These are phyloP conservation scores for Glutinoglossum americanum DNA, from an alignment of 495 filamentous ascomycete genomes.

Conservation along the genomic window DNA sequence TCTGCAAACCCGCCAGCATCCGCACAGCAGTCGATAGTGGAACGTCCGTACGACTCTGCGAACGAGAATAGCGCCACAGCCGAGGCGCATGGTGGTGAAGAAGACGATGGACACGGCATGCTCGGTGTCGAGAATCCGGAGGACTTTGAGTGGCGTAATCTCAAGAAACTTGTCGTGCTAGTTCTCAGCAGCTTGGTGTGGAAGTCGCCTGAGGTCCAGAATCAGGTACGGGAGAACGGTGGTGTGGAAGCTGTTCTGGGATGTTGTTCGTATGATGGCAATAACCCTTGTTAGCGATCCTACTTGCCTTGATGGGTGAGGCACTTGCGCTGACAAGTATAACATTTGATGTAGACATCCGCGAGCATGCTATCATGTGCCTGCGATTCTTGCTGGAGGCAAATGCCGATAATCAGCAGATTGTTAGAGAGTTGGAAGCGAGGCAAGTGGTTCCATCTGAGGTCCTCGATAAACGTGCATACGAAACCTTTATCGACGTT, in stretches of 20 bases:
- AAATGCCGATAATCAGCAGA: conserved; percentile 53
- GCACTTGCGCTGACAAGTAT: neutral
- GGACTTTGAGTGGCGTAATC: conserved; percentile 80
- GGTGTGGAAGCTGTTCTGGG: conserved; percentile 70
- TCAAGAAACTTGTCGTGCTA: conserved; percentile 78
- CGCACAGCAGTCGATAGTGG: conserved; percentile 18
- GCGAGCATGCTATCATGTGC: conserved; percentile 79
- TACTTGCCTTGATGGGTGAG: neutral
- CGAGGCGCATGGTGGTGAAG: conserved; percentile 22
- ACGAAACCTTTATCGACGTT: conserved; percentile 8
- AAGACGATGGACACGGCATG: neutral
- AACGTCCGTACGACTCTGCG: conserved; percentile 30
- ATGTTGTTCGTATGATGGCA: conserved; percentile 67
- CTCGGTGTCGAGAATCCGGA: conserved; percentile 55
- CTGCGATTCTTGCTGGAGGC: conserved; percentile 77
- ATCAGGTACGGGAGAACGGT: conserved; percentile 60
- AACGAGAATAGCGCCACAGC: conserved; percentile 21
- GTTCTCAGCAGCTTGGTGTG: conserved; percentile 67
- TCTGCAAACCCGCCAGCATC: conserved; percentile 7
- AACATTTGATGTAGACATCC: conserved; percentile 26
- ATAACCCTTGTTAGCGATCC: conserved; percentile 39
- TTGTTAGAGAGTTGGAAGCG: conserved; percentile 37
- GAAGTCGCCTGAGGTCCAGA: conserved; percentile 60
- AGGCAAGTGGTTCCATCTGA: conserved; percentile 4
- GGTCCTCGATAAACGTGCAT: conserved; percentile 6